A percentile compares a stretch with the other conserved stretches of the same genome.
phyloP scores from a whole-genome alignment of 2,329 filamentous ascomycete genomes.

The Malbranchea zuffiana region DNA sequence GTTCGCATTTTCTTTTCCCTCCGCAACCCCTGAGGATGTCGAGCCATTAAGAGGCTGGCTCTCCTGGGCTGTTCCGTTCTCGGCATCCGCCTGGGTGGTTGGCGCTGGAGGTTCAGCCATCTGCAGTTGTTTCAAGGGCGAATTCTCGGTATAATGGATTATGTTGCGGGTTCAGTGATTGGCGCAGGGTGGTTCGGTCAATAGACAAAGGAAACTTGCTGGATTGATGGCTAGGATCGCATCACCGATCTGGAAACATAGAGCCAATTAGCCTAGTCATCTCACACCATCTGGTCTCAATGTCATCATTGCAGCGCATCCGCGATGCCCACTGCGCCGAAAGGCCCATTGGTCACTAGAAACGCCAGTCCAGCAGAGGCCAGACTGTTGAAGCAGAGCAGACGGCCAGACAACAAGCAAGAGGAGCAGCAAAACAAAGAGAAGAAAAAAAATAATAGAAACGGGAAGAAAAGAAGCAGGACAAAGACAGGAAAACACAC shows the following conservation, averaged over 20 bases:
- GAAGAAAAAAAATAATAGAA: background rate
- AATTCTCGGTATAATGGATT: too few species aligned
- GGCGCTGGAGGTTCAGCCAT: background rate
- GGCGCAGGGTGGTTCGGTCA: too few species aligned
- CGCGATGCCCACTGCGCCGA: too few species aligned
- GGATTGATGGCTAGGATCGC: too few species aligned
- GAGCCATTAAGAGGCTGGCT: slow-evolving; percentile 1
- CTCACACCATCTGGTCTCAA: too few species aligned
- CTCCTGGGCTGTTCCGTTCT: too few species aligned
- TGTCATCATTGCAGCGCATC: too few species aligned
- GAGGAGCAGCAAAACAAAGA: background rate
- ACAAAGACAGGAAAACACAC: slow-evolving; percentile 2
- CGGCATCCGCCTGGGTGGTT: background rate
- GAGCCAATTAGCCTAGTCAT: too few species aligned
- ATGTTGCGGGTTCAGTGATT: too few species aligned
- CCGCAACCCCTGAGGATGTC: slow-evolving; percentile 18
- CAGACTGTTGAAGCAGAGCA: background rate
- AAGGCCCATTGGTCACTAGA: background rate
- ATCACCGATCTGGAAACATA: too few species aligned
- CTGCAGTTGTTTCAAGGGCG: too few species aligned
- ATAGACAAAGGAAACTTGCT: too few species aligned
- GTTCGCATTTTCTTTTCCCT: slow-evolving; percentile 37
- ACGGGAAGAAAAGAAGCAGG: background rate
- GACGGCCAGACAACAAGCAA: background rate
- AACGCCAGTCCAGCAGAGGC: background rate